These are phyloP conservation scores for Strigomonas galati DNA, from an alignment of 208 protist genomes.

Conservation along the genomic window DNA sequence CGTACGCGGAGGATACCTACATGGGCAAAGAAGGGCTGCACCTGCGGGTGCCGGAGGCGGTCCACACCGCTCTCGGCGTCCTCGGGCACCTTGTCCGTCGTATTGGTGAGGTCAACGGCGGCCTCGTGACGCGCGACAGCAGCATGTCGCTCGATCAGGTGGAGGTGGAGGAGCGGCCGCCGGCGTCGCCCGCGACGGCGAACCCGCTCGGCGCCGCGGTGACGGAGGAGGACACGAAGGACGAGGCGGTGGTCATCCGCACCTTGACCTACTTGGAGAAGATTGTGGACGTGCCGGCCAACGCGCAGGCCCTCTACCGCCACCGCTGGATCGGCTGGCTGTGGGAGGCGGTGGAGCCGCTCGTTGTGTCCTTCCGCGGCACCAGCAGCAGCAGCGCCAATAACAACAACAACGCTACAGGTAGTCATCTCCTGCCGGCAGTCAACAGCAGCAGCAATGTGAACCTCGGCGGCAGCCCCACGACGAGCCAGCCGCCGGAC, in stretches of 20 bases:
- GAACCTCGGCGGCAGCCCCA: neutral
- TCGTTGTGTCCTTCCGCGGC: conserved; percentile 29
- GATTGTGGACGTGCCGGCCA: conserved; percentile 63
- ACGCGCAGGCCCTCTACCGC: conserved; percentile 55
- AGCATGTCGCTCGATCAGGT: neutral
- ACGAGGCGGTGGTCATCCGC: conserved; percentile 41
- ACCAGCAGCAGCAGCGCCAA: neutral
- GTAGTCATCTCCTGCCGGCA: neutral
- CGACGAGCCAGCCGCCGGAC: neutral
- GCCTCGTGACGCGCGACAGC: conserved; percentile 1
- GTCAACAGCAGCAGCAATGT: neutral
- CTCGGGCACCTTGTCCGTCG: conserved; percentile 32
- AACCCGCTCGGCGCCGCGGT: neutral
- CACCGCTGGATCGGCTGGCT: conserved; percentile 81
- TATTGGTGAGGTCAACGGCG: conserved; percentile 3
- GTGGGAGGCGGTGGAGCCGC: conserved; percentile 51
- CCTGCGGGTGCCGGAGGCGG: conserved; percentile 30
- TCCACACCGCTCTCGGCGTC: conserved; percentile 40
- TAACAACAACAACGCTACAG: neutral
- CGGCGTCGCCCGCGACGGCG: neutral
- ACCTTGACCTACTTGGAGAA: conserved; percentile 79
- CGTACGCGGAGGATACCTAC: conserved; percentile 24
- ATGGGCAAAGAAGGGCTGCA: conserved; percentile 26
- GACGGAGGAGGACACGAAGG: conserved; percentile 27
- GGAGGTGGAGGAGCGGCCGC: neutral